Conservation (phyloP, 1,284 basidiomycete genomes). For the Termitomyces sp. region DNA sequence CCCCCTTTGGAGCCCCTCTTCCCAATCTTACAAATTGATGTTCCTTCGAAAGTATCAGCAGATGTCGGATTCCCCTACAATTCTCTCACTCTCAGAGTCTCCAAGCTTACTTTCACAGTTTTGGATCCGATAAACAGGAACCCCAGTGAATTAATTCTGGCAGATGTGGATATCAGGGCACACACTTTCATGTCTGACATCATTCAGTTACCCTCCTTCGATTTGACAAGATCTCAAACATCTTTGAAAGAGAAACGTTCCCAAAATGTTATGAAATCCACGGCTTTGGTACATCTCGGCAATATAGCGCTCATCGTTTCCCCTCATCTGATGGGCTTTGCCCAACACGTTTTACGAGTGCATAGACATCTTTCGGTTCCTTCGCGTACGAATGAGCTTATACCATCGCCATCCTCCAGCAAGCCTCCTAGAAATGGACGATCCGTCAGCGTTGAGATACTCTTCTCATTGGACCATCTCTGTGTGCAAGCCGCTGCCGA, state of each 20-base stretch:
- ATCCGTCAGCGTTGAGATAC: slow-evolving; percentile 25
- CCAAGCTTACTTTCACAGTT: slow-evolving; percentile 24
- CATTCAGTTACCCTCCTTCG: slow-evolving; percentile 24
- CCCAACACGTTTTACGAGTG: slow-evolving; percentile 52
- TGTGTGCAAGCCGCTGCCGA: slow-evolving; percentile 48
- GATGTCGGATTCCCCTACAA: background rate
- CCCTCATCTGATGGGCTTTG: slow-evolving; percentile 60
- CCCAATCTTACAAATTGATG: slow-evolving; percentile 13
- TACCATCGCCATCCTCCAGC: background rate
- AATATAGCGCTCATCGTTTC: slow-evolving; percentile 45
- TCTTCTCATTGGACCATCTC: slow-evolving; percentile 34
- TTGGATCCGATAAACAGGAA: slow-evolving; percentile 24
- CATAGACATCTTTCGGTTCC: slow-evolving; percentile 25
- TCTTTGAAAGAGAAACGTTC: slow-evolving; percentile 33
- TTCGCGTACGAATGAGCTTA: background rate
- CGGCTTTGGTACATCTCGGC: slow-evolving; percentile 36
- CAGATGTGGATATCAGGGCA: slow-evolving; percentile 22
- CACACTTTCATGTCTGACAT: slow-evolving; percentile 28
- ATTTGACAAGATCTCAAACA: slow-evolving; percentile 33
- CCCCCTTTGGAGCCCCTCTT: slow-evolving; percentile 31
- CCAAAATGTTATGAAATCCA: slow-evolving; percentile 31
- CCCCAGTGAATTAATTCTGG: slow-evolving; percentile 28
- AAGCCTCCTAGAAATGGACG: slow-evolving; percentile 6
- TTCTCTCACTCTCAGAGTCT: slow-evolving; percentile 23
- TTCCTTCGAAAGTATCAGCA: background rate